These are phyloP conservation scores for Speleostelium caveatum DNA, from an alignment of 78 protist species.

Conservation along the genomic window DNA sequence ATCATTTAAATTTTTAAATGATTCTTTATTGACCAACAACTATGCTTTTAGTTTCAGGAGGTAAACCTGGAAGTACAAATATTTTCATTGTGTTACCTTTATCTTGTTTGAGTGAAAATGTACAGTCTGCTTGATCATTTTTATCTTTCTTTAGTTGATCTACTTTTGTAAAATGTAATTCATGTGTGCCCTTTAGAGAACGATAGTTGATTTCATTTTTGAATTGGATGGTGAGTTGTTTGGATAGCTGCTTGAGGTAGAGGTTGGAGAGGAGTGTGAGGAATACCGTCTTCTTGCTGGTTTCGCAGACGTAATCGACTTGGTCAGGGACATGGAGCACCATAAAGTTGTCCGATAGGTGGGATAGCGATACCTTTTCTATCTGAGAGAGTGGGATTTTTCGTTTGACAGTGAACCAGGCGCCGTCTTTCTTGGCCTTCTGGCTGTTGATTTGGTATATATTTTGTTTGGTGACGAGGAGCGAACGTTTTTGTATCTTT, in stretches of 20 bases:
- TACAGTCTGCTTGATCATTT: background rate
- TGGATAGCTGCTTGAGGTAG: conserved; percentile 13
- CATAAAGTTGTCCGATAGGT: conserved; percentile 38
- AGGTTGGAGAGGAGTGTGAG: conserved; percentile 61
- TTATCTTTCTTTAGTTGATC: conserved; percentile 1
- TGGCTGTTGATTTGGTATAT: conserved; percentile 12
- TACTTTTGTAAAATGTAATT: conserved; percentile 21
- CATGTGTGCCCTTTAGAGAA: conserved; percentile 38
- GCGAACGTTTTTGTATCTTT: conserved; percentile 62
- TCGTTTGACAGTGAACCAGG: conserved; percentile 54
- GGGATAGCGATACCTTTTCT: conserved; percentile 13
- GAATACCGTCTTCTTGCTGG: conserved; percentile 65
- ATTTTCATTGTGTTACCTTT: conserved; percentile 28
- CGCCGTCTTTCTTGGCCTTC: conserved; percentile 76
- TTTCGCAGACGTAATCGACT: conserved; percentile 55
- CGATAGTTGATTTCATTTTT: conserved; percentile 50
- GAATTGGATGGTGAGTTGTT: conserved; percentile 21
- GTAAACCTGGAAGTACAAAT: conserved; percentile 23
- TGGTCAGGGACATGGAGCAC: conserved; percentile 42
- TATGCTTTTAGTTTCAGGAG: conserved; percentile 19
- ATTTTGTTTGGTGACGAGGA: conserved; percentile 23
- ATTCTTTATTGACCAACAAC: background rate
- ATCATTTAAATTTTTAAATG: too few relatives aligned
- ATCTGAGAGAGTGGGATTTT: conserved; percentile 31
- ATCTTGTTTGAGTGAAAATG: conserved; percentile 16